phyloP scores from a whole-genome alignment of 257 asterid species.

The Cordia subcordata region DNA sequence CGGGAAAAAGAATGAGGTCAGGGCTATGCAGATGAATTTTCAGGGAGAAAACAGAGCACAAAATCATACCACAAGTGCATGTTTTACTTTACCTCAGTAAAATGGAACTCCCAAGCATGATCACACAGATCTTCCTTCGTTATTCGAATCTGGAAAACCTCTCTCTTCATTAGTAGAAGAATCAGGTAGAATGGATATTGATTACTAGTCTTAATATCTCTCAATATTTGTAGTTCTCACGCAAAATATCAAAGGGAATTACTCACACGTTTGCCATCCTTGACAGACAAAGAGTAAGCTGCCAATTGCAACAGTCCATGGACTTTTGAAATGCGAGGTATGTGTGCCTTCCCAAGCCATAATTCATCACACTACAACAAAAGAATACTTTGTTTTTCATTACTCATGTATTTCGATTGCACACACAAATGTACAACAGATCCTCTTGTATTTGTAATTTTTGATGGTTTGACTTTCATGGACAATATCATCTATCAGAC shows the following conservation, averaged over 20 bases:
- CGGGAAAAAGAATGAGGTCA: neutral
- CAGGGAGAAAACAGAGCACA: neutral
- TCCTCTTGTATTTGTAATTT: too few relatives aligned
- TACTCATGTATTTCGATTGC: neutral
- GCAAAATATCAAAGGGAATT: neutral
- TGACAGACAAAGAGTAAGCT: constrained; percentile 52
- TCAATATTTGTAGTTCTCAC: neutral
- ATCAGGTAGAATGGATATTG: constrained; percentile 1
- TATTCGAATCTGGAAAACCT: constrained; percentile 53
- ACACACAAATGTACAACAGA: too few relatives aligned
- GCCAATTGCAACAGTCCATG: constrained; percentile 49
- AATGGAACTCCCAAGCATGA: constrained; percentile 76
- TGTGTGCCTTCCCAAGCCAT: constrained; percentile 75
- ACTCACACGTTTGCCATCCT: constrained; percentile 75
- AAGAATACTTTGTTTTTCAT: neutral
- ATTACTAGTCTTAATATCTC: neutral
- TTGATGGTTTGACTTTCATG: too few relatives aligned
- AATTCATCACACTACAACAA: constrained; percentile 64
- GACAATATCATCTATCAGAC: too few relatives aligned
- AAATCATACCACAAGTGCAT: constrained; percentile 25
- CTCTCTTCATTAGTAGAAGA: constrained; percentile 18
- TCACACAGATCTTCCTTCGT: constrained; percentile 63
- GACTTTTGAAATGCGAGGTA: constrained; percentile 60
- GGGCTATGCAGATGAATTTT: neutral
- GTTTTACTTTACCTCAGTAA: constrained; percentile 54